Evolutionary conservation across 495 filamentous ascomycete genomes (phyloP), one percentile per base, ranked within the genome.

Genomic region (Lichina pygmaea): DNA sequence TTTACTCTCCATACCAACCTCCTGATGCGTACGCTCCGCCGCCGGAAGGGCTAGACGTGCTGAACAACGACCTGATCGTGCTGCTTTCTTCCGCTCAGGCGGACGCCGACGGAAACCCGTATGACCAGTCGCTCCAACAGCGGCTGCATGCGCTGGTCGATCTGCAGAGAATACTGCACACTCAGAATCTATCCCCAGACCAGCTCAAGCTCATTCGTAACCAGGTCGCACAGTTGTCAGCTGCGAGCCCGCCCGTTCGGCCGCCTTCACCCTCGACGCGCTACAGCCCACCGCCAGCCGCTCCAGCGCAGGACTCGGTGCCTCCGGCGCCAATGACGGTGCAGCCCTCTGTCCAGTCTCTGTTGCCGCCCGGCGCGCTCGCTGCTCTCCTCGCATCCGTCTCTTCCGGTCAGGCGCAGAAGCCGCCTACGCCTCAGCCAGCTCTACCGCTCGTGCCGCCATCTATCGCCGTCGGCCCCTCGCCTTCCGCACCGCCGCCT

Each of bases 101-200:
- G 49, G 75, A 81, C 49, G 78, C 79, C 60, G 77, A 76, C 49
- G 68, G 68, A 44, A 78, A 73, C 58, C 76, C 73, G 37, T 68
- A 71, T 61, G 79, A 93, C 64, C 61, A 65, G 58, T 69, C 71
- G 54, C 66, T 77, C 51, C 76, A 84, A 60, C 72, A 71, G 48
- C 78, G 76, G 53, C 60, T 95, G 54, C 79, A 86, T 58, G 83
- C 86, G 15, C 68, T 95, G 51, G 61, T 91, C 58, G 82, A 86
- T 58, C 69, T 95, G 50, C 78, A 93, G 61, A 70, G 58, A 42
- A 74, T 93, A 54, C 62, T 95, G 59, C 69, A 78, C 54, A 74
- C 65, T 50, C 80, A 81, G 55, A 71, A 82, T 53, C 69, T 93
- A 53, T 73, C 79, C 42, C 76, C 73, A 55, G 73, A 84, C 51